Conservation (phyloP, 2,329 filamentous ascomycete species). For the Ploettnerulaceae sp. region DNA sequence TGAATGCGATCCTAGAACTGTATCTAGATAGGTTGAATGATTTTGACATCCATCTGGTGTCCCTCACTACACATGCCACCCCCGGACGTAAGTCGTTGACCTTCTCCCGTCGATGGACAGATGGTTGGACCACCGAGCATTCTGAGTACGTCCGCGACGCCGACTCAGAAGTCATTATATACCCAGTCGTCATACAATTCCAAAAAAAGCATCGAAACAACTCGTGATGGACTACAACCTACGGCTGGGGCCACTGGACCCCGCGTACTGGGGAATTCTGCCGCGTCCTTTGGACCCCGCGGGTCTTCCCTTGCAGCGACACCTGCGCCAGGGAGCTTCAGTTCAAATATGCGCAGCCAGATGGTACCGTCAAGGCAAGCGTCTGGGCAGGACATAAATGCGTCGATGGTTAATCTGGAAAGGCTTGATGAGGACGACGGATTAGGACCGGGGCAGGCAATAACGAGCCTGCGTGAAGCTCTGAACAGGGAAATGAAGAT, state of each 20-base stretch:
- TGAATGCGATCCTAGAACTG: constrained; percentile 10
- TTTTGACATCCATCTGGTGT: constrained; percentile 20
- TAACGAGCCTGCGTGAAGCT: constrained; percentile 72
- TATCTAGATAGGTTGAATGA: constrained; percentile 18
- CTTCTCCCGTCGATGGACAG: constrained; percentile 31
- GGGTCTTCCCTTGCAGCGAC: constrained; percentile 66
- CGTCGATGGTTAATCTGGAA: constrained; percentile 44
- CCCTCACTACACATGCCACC: constrained; percentile 30
- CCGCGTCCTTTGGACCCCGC: constrained; percentile 60
- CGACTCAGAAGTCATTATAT: constrained; percentile 49
- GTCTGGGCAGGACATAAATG: constrained; percentile 52
- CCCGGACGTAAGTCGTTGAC: constrained; percentile 26
- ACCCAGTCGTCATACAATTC: constrained; percentile 40
- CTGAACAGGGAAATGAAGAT: constrained; percentile 97
- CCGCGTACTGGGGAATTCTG: constrained; percentile 48
- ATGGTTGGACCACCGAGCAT: constrained; percentile 40
- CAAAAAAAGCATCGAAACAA: constrained; percentile 41
- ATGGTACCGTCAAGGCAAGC: constrained; percentile 58
- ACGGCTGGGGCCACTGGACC: constrained; percentile 40
- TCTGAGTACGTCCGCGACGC: constrained; percentile 50
- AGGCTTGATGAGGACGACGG: constrained; percentile 59
- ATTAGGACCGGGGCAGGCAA: constrained; percentile 62
- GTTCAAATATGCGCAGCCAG: constrained; percentile 74
- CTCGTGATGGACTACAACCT: constrained; percentile 53
- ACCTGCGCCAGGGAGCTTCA: constrained; percentile 79